Percentiles rank a stretch among this genome's conserved stretches.
phyloP scores from a whole-genome alignment of 164 flowering plant genomes.

The Vitis labrusca region DNA sequence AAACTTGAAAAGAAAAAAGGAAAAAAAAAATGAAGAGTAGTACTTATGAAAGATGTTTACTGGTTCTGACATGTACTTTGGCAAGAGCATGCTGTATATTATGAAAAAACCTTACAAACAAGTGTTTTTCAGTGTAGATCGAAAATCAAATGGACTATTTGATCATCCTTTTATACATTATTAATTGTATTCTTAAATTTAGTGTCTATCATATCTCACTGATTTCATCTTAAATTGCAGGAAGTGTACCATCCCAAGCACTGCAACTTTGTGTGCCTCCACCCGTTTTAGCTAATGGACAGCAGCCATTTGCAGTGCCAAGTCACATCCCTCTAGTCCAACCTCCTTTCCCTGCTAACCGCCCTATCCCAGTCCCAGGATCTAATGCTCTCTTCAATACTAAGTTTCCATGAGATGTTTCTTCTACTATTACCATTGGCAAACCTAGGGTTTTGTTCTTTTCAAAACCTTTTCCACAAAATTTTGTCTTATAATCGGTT shows the following conservation, averaged over 20 bases:
- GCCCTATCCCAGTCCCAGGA: conserved; percentile 41
- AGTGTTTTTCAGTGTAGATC: too few species aligned
- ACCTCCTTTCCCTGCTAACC: conserved; percentile 43
- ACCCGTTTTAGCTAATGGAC: conserved; percentile 36
- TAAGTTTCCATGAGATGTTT: conserved; percentile 43
- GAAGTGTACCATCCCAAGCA: conserved; percentile 39
- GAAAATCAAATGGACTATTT: background rate
- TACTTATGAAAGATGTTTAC: too few species aligned
- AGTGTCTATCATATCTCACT: background rate
- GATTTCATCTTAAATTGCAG: conserved; percentile 25
- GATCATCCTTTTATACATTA: background rate
- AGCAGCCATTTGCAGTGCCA: conserved; percentile 48
- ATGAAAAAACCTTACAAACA: too few species aligned
- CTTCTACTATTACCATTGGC: background rate
- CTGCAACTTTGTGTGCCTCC: conserved; percentile 46
- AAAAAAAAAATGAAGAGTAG: too few species aligned
- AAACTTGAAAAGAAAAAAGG: too few species aligned
- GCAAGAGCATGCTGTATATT: too few species aligned
- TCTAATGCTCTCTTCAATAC: conserved; percentile 36
- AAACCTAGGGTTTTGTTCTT: background rate
- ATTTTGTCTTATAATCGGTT: too few species aligned
- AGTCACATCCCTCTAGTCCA: conserved; percentile 50
- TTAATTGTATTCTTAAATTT: background rate
- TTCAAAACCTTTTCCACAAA: too few species aligned
- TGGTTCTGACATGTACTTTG: too few species aligned